Percentiles rank a stretch among this genome's conserved stretches.
Evolutionary conservation across 2,329 filamentous ascomycete genomes (phyloP).

Genomic region (Aspergillus hiratsukae): DNA sequence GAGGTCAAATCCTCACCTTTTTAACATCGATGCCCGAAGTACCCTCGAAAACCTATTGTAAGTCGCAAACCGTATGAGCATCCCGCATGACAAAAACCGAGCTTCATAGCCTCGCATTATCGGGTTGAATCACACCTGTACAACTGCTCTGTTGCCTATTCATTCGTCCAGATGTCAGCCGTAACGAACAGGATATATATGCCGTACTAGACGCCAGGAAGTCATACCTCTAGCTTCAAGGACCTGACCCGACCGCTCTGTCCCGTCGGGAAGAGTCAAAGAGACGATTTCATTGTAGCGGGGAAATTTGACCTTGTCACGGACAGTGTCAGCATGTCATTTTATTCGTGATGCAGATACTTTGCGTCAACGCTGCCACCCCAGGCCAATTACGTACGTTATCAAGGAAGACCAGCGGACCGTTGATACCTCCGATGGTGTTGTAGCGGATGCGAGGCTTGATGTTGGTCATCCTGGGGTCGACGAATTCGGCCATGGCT

Average conservation of each 20-base stretch:
- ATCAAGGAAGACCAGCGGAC: conserved; percentile 93
- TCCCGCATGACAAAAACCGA: conserved; percentile 5
- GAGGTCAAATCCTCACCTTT: conserved; percentile 60
- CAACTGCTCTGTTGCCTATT: conserved; percentile 83
- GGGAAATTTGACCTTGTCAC: conserved; percentile 84
- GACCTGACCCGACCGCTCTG: conserved; percentile 89
- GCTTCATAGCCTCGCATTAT: conserved; percentile 5
- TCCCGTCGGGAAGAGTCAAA: conserved; percentile 91
- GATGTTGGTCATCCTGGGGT: conserved; percentile 49
- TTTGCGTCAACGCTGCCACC: neutral
- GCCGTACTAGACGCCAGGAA: neutral
- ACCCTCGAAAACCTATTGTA: conserved; percentile 82
- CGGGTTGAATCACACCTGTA: conserved; percentile 63
- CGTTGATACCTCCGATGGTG: conserved; percentile 96
- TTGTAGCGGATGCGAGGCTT: conserved; percentile 85
- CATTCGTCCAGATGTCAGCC: conserved; percentile 14
- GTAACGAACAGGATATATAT: neutral
- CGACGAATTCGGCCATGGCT: conserved; percentile 40
- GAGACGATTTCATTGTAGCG: conserved; percentile 97
- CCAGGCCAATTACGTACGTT: conserved; percentile 60
- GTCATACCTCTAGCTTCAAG: conserved; percentile 86
- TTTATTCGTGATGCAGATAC: neutral
- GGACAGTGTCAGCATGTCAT: conserved; percentile 13
- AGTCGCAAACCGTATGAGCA: conserved; percentile 22
- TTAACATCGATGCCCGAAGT: conserved; percentile 97